phyloP scores from a whole-genome alignment of 2,329 filamentous ascomycete species.

The Cladophialophora immunda region DNA sequence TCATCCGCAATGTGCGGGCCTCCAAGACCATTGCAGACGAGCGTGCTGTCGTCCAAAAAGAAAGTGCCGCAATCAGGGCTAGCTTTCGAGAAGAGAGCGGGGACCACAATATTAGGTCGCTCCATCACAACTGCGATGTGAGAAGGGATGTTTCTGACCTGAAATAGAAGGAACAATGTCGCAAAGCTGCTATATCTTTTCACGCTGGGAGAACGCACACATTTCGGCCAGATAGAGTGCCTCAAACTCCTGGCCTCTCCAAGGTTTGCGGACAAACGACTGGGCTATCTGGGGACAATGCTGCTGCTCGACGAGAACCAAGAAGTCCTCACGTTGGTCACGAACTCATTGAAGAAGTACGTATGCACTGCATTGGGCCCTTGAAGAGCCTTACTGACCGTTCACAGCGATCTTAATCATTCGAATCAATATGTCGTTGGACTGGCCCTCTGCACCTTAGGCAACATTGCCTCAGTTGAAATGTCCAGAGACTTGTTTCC shows the following conservation, averaged over 20 bases:
- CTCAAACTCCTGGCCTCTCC: slow-evolving; percentile 96
- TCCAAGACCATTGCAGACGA: slow-evolving; percentile 99
- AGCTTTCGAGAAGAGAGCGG: slow-evolving; percentile 97
- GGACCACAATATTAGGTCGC: slow-evolving; percentile 88
- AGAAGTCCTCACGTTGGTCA: slow-evolving; percentile 95
- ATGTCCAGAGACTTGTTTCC: slow-evolving; percentile 98
- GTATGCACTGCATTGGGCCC: no score
- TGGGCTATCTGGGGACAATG: slow-evolving; percentile 97
- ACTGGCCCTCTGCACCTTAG: slow-evolving; percentile 91
- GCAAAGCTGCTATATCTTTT: slow-evolving; percentile 98
- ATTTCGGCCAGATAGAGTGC: slow-evolving; percentile 99
- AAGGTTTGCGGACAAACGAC: slow-evolving; percentile 94
- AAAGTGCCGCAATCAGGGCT: slow-evolving; percentile 95
- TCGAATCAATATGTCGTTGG: slow-evolving; percentile 99
- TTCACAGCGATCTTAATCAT: slow-evolving; percentile 84
- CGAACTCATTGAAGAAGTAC: slow-evolving; percentile 97
- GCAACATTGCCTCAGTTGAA: slow-evolving; percentile 96
- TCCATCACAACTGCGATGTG: slow-evolving; percentile 48
- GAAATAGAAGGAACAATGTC: slow-evolving; percentile 90
- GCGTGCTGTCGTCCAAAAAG: slow-evolving; percentile 97
- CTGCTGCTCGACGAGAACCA: slow-evolving; percentile 96
- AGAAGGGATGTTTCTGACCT: slow-evolving; percentile 8
- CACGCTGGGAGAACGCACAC: slow-evolving; percentile 94
- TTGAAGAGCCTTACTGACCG: slow-evolving; percentile 46
- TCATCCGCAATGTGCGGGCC: slow-evolving; percentile 98